phyloP scores from a whole-genome alignment of 352 stramenopile genomes.

The Globisporangium radiosum region DNA sequence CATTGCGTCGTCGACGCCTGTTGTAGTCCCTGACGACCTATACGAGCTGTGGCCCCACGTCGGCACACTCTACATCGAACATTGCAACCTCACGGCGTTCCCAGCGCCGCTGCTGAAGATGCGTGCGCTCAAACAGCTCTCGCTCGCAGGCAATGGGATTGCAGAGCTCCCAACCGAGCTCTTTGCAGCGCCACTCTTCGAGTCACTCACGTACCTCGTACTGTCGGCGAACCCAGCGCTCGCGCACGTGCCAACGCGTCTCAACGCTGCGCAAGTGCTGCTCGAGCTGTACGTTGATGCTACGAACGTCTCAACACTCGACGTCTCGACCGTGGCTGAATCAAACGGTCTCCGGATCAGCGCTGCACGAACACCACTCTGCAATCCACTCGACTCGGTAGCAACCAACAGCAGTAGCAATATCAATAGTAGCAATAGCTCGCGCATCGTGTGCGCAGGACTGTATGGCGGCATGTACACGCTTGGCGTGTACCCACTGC shows the following conservation, averaged over 20 bases:
- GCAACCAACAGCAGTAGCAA: neutral
- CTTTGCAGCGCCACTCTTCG: neutral
- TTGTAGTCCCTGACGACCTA: neutral
- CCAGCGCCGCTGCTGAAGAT: neutral
- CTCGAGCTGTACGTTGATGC: conserved; percentile 8
- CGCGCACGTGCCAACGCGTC: neutral
- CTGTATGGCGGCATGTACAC: conserved; percentile 9
- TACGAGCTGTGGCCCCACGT: conserved; percentile 2
- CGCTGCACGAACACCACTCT: conserved; percentile 7
- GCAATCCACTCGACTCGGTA: neutral
- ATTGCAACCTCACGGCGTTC: conserved; percentile 1
- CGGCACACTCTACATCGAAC: conserved; percentile 1
- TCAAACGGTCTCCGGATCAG: conserved; percentile 3
- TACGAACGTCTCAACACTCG: neutral
- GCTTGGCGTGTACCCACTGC: conserved; percentile 2
- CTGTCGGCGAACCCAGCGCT: conserved; percentile 3
- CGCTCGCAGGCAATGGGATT: conserved; percentile 4
- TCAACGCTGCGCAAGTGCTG: neutral
- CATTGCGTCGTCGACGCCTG: neutral
- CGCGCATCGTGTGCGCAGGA: conserved; percentile 1
- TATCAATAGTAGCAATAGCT: neutral
- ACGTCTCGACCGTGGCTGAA: neutral
- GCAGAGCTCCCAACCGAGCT: conserved; percentile 1
- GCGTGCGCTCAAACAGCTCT: conserved; percentile 1
- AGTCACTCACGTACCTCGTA: conserved; percentile 1